phyloP scores from a whole-genome alignment of 2,329 filamentous ascomycete species.

The Amesomyces nigricolor region DNA sequence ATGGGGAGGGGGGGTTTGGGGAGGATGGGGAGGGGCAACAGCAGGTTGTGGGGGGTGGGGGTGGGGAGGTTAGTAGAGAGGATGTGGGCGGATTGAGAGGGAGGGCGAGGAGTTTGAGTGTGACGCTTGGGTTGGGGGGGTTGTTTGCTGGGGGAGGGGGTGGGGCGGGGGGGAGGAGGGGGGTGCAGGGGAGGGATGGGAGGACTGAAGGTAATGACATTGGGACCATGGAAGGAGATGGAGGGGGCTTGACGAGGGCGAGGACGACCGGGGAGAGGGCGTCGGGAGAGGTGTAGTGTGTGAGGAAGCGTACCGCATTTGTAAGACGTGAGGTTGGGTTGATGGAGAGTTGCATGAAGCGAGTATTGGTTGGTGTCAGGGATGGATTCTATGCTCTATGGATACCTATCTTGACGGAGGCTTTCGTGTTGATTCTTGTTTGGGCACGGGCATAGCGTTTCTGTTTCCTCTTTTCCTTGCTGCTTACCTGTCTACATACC shows the following conservation, averaged over 20 bases:
- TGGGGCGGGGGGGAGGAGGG: neutral
- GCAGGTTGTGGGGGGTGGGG: too few relatives aligned
- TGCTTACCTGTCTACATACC: neutral
- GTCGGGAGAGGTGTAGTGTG: too few relatives aligned
- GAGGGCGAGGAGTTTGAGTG: neutral
- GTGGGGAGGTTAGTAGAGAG: neutral
- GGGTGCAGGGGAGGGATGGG: constrained; percentile 3
- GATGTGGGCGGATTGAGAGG: neutral
- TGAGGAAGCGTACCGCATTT: too few relatives aligned
- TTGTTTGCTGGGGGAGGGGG: constrained; percentile 3
- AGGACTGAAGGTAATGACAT: neutral
- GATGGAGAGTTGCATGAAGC: too few relatives aligned
- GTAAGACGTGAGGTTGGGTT: too few relatives aligned
- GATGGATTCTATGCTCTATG: too few relatives aligned
- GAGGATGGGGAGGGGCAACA: neutral
- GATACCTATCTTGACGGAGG: too few relatives aligned
- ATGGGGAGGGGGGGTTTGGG: neutral
- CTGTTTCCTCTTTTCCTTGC: neutral
- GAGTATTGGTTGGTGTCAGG: too few relatives aligned
- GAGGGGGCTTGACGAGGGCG: neutral
- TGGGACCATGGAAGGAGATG: neutral
- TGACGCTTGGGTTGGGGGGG: neutral
- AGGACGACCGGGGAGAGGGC: constrained; percentile 5
- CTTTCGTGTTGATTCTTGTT: neutral
- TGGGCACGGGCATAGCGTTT: too few relatives aligned